Base-by-base conservation (phyloP, 2,329 filamentous ascomycete species). In the Colletotrichum sp. region DNA sequence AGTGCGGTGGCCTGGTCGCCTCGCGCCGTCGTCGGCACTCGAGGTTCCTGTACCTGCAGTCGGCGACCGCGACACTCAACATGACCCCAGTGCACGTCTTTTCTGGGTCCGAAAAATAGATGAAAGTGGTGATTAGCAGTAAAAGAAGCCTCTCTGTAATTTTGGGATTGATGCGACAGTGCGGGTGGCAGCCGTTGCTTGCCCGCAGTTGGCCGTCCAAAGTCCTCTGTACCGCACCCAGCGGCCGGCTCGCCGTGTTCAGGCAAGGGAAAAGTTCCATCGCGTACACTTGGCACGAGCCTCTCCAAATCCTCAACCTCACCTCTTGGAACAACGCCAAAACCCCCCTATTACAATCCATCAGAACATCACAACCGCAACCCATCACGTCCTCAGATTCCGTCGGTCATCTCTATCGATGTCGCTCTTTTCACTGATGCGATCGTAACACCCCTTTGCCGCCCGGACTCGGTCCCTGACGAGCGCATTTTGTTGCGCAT, bases 401-500 rank as follows among this genome's bases (percentile, higher is more conserved):
- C 67, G 77, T 80, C 77, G 66, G 21, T 84, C 89, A 91, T 91
- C 90, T 88, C 84, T 83, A 80, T 86, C 83, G 85, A 91, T 88
- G 87, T 82, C 85, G 84, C 86, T 86, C 85, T 86, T 88, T 88
- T 81, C 80, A 79, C 82, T 83, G 79, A 87, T 91, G 86, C 84
- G 84, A 86, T 86, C 87, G 84, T 91, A 87, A 87, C 83, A 80
- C 80, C 81, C 77, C 80, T 81, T 84, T 83, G 81, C 85, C 86
- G 86, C 85, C 84, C 85, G 82, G 85, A 85, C 85, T 84, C 84
- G 85, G 82, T 84, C 83, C 83, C 86, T 88, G 87, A 87, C 89
- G 88, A 88, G 87, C 86, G 85, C 86, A 85, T 84, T 85, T 83
- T 79, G 81, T 81, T 82, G 87, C 89, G 89, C 88, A 91, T 91